Percentiles rank a stretch among this genome's conserved stretches.
Evolutionary conservation across 768 basidiomycete species (phyloP).

Genomic region (Sutorius australiensis): DNA sequence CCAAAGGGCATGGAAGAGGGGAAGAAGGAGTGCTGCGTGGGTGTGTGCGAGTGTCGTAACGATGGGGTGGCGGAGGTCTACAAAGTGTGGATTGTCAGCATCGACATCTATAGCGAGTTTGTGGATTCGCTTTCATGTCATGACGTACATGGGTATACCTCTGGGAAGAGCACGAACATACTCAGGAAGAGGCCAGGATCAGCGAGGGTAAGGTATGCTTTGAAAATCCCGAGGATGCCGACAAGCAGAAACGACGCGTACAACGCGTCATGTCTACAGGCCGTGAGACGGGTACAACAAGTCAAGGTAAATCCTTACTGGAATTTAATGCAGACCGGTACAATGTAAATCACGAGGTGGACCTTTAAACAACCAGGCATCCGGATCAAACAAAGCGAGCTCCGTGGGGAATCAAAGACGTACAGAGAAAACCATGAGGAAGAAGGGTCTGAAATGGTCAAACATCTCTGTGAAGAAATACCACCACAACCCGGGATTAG

Average conservation of each 20-base stretch:
- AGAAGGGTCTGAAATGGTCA: conserved; percentile 94
- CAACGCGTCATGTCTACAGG: conserved; percentile 72
- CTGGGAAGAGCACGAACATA: conserved; percentile 79
- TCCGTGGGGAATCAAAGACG: conserved; percentile 18
- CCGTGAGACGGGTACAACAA: neutral
- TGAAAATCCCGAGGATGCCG: conserved; percentile 80
- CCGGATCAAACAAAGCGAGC: neutral
- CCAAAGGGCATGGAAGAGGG: conserved; percentile 92
- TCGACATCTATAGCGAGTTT: neutral
- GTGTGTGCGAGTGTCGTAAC: conserved; percentile 79
- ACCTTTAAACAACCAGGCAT: conserved; percentile 42
- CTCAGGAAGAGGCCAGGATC: conserved; percentile 85
- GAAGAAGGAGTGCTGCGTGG: conserved; percentile 81
- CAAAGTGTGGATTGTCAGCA: neutral
- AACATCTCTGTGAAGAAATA: conserved; percentile 99
- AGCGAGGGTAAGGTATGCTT: conserved; percentile 87
- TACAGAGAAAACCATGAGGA: conserved; percentile 91
- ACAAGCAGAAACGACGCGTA: conserved; percentile 73
- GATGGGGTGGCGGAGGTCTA: conserved; percentile 83
- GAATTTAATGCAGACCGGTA: conserved; percentile 86
- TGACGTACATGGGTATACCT: conserved; percentile 73
- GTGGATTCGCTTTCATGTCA: neutral
- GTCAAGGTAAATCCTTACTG: conserved; percentile 44
- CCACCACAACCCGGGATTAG: conserved; percentile 96
- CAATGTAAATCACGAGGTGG: conserved; percentile 78